phyloP scores from a whole-genome alignment of 208 protist genomes.

The Giardia muris region DNA sequence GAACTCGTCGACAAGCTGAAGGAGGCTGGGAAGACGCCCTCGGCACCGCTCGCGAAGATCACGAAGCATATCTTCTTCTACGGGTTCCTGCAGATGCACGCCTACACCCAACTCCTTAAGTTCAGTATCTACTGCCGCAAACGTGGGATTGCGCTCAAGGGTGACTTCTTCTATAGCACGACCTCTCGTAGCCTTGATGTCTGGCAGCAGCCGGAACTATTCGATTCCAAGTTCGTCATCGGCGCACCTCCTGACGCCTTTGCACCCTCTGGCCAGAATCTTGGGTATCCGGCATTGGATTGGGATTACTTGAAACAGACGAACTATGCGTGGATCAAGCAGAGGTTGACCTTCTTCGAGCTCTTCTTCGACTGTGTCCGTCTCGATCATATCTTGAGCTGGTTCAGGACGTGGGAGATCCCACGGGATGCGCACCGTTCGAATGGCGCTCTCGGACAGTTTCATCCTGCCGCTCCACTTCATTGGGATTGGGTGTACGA shows the following conservation, averaged over 20 bases:
- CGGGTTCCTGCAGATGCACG: constrained; percentile 1
- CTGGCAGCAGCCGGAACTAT: constrained; percentile 47
- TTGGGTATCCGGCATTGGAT: constrained; percentile 61
- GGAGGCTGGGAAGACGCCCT: background rate
- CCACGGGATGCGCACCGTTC: constrained; percentile 34
- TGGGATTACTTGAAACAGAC: constrained; percentile 53
- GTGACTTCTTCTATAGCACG: constrained; percentile 60
- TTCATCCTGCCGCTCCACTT: constrained; percentile 31
- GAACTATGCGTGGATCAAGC: constrained; percentile 48
- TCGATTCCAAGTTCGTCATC: constrained; percentile 45
- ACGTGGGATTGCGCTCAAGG: constrained; percentile 53
- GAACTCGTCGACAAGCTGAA: background rate
- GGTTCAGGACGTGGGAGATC: constrained; percentile 63
- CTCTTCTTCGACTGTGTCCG: constrained; percentile 54
- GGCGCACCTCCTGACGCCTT: constrained; percentile 58
- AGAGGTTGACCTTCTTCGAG: constrained; percentile 41
- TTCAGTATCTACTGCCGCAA: constrained; percentile 36
- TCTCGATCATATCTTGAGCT: constrained; percentile 60
- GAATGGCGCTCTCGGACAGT: constrained; percentile 30
- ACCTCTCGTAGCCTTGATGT: constrained; percentile 44
- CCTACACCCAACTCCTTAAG: background rate
- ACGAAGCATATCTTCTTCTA: constrained; percentile 21
- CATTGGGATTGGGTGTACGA: constrained; percentile 27
- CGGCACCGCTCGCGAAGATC: background rate
- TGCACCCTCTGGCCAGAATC: constrained; percentile 54